Percentiles rank a stretch among this genome's conserved stretches.
Conservation (phyloP, 441 rosid species). For the Daphne laureola region DNA sequence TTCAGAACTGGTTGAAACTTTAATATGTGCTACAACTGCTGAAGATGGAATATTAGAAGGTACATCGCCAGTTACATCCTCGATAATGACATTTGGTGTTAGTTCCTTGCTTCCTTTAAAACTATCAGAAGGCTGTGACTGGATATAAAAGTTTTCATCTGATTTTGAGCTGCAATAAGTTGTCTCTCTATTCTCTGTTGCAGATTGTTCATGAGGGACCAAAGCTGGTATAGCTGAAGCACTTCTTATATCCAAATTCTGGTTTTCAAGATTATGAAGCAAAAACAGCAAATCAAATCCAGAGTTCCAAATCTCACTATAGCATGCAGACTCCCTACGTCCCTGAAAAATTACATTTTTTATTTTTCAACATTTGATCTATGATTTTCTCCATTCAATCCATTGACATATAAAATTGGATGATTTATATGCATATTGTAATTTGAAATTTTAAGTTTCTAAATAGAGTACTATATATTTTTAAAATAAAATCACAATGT, state of each 20-base stretch:
- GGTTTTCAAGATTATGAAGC: constrained; percentile 16
- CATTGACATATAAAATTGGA: too few species aligned
- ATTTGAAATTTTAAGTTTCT: too few species aligned
- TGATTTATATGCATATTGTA: too few species aligned
- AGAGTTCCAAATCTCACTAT: constrained; percentile 10
- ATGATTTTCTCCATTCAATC: too few species aligned
- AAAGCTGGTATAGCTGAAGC: constrained; percentile 22
- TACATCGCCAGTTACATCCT: constrained; percentile 58
- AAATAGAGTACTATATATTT: too few species aligned
- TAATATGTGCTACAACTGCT: constrained; percentile 35
- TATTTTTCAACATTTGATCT: too few species aligned
- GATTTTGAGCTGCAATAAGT: constrained; percentile 12
- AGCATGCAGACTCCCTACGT: background rate
- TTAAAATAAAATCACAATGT: too few species aligned
- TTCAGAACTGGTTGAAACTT: constrained; percentile 31
- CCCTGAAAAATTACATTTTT: too few species aligned
- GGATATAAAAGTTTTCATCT: constrained; percentile 20
- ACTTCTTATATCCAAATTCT: constrained; percentile 25
- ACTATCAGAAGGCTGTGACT: constrained; percentile 24
- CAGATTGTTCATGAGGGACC: constrained; percentile 21
- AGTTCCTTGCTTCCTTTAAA: constrained; percentile 18
- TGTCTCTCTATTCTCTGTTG: constrained; percentile 12
- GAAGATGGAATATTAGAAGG: constrained; percentile 31
- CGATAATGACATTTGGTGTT: constrained; percentile 32
- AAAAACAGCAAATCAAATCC: constrained; percentile 7